Base-by-base conservation (phyloP, 495 filamentous ascomycete species). In the Achaetomiella virescens region DNA sequence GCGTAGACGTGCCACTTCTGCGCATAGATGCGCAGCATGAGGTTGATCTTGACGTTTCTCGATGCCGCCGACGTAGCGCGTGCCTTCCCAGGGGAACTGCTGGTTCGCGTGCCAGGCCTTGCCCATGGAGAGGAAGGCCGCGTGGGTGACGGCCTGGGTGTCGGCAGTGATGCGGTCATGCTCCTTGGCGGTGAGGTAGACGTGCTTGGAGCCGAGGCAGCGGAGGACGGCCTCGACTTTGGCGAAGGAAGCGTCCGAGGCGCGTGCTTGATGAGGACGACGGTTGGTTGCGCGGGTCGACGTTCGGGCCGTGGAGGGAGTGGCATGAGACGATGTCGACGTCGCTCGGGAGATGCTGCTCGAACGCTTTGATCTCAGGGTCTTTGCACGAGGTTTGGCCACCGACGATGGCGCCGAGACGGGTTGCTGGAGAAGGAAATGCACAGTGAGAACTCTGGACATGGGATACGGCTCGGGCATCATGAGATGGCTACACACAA, bases 1-100 rank as follows among this genome's bases (percentile, higher is more conserved):
- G 93, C 93, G 69, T 98, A 98, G 52, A 98, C 93, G 71, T 98
- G 93, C 93, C 93, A 98, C 70, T 97, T 97, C 70, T 95, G 95
- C 55, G 87, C 85, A 74, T 97, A 98, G 70, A 98, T 98, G 62
- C 93, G 89, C 57, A 98, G 72, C 37, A 90, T 97, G 57, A 97
- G 83, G 71, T 98, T 98, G 72, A 97, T 97, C 75, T 98, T 98
- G 66, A 97, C 90, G 71, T 98, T n/a, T 98, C 74, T 98, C 93
- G 66, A 98, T 96, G 22, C 95, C 93, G 48, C 93, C 92, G 3
- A 95, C 80, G 75, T 96, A 98, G 55, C 92, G 89, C 7, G 83
- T 81, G 43, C 88, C 83, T 61, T 98, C 93, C 93, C 93, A 98
- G 2, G 93, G 93, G 63, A 96, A 97, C 63, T 97, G 90, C 29